A percentile compares a stretch with the other conserved stretches of the same genome.
These are phyloP conservation scores for Backusella macrospora DNA, from an alignment of 192 early-diverging fungal genomes.

Conservation along the genomic window DNA sequence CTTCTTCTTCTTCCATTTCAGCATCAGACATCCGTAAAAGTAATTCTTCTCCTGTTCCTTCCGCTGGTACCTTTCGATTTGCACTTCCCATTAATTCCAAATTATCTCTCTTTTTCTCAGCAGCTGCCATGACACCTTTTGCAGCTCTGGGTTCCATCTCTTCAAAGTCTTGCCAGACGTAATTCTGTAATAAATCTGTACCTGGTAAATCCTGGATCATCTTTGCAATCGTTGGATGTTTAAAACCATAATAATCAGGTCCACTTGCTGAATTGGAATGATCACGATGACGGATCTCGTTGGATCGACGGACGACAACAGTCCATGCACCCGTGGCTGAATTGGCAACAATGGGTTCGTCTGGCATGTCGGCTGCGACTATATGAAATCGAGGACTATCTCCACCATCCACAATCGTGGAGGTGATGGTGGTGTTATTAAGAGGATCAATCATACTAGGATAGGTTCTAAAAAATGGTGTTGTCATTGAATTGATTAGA, in stretches of 20 bases:
- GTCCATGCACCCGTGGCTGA: slow-evolving; percentile 94
- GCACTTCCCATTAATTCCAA: slow-evolving; percentile 41
- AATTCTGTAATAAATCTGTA: slow-evolving; percentile 70
- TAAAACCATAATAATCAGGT: slow-evolving; percentile 91
- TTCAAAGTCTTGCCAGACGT: slow-evolving; percentile 70
- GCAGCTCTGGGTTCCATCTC: slow-evolving; percentile 62
- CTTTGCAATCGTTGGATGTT: slow-evolving; percentile 81
- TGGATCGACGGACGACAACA: slow-evolving; percentile 73
- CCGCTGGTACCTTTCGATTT: slow-evolving; percentile 20
- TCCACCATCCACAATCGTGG: slow-evolving; percentile 73
- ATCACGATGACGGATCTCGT: slow-evolving; percentile 77
- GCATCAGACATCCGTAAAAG: not conserved
- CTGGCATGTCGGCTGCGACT: slow-evolving; percentile 78
- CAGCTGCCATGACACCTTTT: slow-evolving; percentile 50
- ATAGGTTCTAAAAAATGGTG: slow-evolving; percentile 57
- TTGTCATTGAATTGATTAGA: too few relatives aligned
- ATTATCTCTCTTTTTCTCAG: slow-evolving; percentile 42
- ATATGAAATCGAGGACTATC: slow-evolving; percentile 79
- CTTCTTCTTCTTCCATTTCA: slow-evolving; percentile 9
- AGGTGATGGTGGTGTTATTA: slow-evolving; percentile 58
- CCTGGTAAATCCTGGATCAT: slow-evolving; percentile 88
- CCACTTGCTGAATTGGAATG: slow-evolving; percentile 83
- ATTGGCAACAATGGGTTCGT: slow-evolving; percentile 68
- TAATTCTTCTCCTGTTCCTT: not conserved
- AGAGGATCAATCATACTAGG: slow-evolving; percentile 71